Evolutionary conservation across 805 yeast species (phyloP), one percentile per base, ranked within the genome.

Genomic region (Ogataea ramenticola): DNA sequence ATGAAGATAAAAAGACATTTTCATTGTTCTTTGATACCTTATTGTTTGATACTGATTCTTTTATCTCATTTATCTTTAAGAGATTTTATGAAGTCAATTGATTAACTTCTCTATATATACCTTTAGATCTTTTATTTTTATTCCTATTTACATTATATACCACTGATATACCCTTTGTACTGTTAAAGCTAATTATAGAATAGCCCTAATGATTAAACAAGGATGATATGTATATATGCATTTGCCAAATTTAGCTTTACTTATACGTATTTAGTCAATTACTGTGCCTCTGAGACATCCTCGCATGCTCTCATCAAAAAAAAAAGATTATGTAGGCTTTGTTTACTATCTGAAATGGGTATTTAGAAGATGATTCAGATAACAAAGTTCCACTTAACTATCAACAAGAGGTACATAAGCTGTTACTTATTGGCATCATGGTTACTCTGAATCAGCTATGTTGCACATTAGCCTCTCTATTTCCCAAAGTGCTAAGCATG

Each of bases 41-140:
- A 7, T 68, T 69, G 20, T 78, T 38, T 90, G 80, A 83, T 58
- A 80, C 95, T 4, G 75, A 82, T 46, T 70, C 79, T 43, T 65
- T 88, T 52, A 71, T 85, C 19, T 76, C 78, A 15, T 77, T 90
- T 48, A 76, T 90, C 20, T 82, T 88, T 61, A 73, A 73, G 50
- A 83, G 84, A 61, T 89, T 89, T 59, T 86, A 84, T 55, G 84
- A 82, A 46, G 53, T 49, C 22, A 48, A 49, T 32, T 32, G 26
- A 5, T 42, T 37, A 4, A 2, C 26, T 7, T 34, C 8, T 7
- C 24, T 19, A 9, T 19, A 7, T 20, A 20, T 34, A 20, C 22
- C 15, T 5, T 20, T 14, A 34, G 10, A n/a, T n/a, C n/a, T n/a
- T n/a, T n/a, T n/a, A n/a, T n/a, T 20, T 20, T 33, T 17, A 6